Evolutionary conservation across 305 asterid genomes (phyloP).

Genomic region (Andrographis paniculata): DNA sequence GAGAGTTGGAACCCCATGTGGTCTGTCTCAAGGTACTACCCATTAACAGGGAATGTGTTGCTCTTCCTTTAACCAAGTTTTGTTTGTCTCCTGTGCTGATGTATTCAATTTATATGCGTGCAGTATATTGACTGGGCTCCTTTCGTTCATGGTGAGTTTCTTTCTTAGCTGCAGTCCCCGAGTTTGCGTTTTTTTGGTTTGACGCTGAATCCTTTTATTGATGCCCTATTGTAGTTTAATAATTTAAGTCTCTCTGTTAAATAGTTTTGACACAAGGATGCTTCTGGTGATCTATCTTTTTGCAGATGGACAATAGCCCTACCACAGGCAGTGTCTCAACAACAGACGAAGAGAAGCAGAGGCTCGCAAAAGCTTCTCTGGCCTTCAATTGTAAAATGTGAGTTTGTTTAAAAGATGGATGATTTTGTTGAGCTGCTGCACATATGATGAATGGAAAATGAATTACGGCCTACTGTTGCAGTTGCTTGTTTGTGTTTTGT

Average conservation of each 20-base stretch:
- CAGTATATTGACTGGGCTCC: slow-evolving; percentile 95
- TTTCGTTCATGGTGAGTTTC: slow-evolving; percentile 91
- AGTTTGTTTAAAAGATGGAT: slow-evolving; percentile 25
- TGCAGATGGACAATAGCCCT: slow-evolving; percentile 86
- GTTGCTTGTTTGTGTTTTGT: slow-evolving; percentile 1
- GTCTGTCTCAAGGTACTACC: slow-evolving; percentile 54
- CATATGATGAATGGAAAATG: slow-evolving; percentile 2
- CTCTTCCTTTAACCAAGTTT: slow-evolving; percentile 9
- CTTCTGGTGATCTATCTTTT: slow-evolving; percentile 12
- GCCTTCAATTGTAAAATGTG: slow-evolving; percentile 86
- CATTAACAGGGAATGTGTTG: slow-evolving; percentile 2
- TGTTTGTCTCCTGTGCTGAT: slow-evolving; percentile 20
- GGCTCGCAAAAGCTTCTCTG: slow-evolving; percentile 84
- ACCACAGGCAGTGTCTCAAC: slow-evolving; percentile 95
- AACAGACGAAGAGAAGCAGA: slow-evolving; percentile 67
- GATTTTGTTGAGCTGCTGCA: too few relatives aligned
- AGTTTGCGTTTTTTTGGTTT: slow-evolving; percentile 9
- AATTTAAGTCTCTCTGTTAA: background rate
- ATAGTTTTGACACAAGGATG: background rate
- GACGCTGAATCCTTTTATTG: slow-evolving; percentile 2
- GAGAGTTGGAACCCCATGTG: slow-evolving; percentile 74
- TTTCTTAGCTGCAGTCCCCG: background rate
- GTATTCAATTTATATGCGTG: slow-evolving; percentile 22
- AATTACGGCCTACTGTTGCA: slow-evolving; percentile 3
- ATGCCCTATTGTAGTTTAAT: slow-evolving; percentile 7